phyloP scores from a whole-genome alignment of 345 rosid genomes.

The Lepidium didymum region DNA sequence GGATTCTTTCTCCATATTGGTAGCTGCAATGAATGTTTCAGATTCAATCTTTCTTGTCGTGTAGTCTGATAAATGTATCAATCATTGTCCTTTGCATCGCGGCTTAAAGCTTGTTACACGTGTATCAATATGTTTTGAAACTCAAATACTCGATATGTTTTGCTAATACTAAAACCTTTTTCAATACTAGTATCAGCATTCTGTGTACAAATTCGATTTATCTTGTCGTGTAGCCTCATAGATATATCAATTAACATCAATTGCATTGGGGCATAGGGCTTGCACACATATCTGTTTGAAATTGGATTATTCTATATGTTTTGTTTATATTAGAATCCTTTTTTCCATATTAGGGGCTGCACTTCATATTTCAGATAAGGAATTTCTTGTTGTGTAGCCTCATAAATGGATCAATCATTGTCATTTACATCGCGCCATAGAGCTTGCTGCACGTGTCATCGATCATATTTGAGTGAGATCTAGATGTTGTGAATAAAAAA shows the following conservation, averaged over 20 bases:
- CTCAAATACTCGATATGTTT: not conserved
- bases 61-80: not conserved
- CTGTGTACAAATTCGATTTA: not conserved
- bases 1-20: not conserved
- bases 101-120: not conserved
- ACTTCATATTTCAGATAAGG: not conserved
- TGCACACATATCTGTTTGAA: not conserved
- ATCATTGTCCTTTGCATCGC: not conserved
- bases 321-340: not conserved
- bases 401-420: not conserved
- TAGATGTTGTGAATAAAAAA: not conserved
- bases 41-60: not conserved
- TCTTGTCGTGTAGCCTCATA: conserved; percentile 1
- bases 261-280: not conserved
- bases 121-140: not conserved
- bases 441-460: not conserved
- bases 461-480: conserved; percentile 1
- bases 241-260: not conserved
- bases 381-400: not conserved
- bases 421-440: not conserved
- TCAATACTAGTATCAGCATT: not conserved
- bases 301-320: not conserved
- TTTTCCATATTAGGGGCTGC: not conserved
- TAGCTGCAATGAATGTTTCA: conserved; percentile 4
- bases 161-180: not conserved